Conservation (phyloP, 139 green algal genomes). For the Axilococcus clingmanii region DNA sequence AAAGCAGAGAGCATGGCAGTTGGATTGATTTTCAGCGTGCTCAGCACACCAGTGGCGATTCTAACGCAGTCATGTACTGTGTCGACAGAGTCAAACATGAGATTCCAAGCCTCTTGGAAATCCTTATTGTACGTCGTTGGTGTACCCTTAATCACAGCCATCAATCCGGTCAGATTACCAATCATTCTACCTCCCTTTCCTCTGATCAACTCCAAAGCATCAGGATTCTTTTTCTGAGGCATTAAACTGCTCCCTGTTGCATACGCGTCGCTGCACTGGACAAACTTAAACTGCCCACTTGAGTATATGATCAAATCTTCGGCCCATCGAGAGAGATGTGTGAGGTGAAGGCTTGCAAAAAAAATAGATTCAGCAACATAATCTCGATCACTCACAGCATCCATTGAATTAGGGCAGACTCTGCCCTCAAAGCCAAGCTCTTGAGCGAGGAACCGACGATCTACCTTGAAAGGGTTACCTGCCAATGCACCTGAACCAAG, state of each 20-base stretch:
- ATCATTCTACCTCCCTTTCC: conserved; percentile 60
- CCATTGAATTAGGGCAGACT: conserved; percentile 91
- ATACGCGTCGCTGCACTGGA: conserved; percentile 90
- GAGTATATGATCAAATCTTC: conserved; percentile 98
- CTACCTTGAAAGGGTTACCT: conserved; percentile 91
- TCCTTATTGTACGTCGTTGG: conserved; percentile 99
- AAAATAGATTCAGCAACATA: conserved; percentile 90
- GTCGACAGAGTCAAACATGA: conserved; percentile 95
- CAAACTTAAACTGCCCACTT: conserved; percentile 73
- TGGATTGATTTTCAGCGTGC: conserved; percentile 78
- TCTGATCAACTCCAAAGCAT: conserved; percentile 94
- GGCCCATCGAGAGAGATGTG: conserved; percentile 81
- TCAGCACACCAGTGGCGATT: conserved; percentile 87
- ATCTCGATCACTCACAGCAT: conserved; percentile 91
- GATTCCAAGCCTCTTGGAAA: conserved; percentile 71
- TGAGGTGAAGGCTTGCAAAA: conserved; percentile 61
- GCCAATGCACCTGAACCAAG: conserved; percentile 85
- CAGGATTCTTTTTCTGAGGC: conserved; percentile 99
- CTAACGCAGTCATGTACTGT: conserved; percentile 77
- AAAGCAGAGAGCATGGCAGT: conserved; percentile 79
- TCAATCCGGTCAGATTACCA: conserved; percentile 78
- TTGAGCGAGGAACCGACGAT: conserved; percentile 61
- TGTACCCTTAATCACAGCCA: conserved; percentile 88
- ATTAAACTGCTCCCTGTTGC: conserved; percentile 90
- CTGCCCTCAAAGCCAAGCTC: conserved; percentile 65